Evolutionary conservation across 495 filamentous ascomycete species (phyloP).

Genomic region (Hyaloscypha finlandica): DNA sequence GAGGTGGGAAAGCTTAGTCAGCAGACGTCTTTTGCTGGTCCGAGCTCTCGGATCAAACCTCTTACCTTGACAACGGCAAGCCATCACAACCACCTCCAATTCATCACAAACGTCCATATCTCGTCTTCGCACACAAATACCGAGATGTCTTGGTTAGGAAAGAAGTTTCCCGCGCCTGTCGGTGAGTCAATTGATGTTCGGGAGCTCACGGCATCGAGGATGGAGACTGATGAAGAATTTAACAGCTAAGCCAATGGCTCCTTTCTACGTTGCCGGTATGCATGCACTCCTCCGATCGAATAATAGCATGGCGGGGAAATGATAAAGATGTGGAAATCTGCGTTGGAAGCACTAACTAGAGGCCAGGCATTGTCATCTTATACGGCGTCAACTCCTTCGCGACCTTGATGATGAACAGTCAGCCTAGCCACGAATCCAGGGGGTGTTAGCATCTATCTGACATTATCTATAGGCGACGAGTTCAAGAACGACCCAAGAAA

Average conservation of each 20-base stretch:
- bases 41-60: constrained; percentile 13
- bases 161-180: constrained; percentile 89
- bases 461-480: constrained; percentile 69
- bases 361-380: constrained; percentile 72
- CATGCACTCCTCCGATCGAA: constrained; percentile 6
- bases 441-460: constrained; percentile 20
- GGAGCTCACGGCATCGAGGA: constrained; percentile 16
- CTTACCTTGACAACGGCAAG: constrained; percentile 18
- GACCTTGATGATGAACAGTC: constrained; percentile 70
- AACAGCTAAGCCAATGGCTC: constrained; percentile 82
- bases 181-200: constrained; percentile 60
- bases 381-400: constrained; percentile 85
- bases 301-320: background rate
- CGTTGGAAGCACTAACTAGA: constrained; percentile 37
- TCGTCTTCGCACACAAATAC: constrained; percentile 18
- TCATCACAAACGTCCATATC: constrained; percentile 25
- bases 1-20: background rate
- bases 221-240: constrained; percentile 28
- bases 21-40: constrained; percentile 2
- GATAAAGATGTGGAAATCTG: background rate
- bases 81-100: constrained; percentile 22
- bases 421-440: constrained; percentile 39
- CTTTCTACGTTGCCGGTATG: constrained; percentile 95
- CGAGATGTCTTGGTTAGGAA: constrained; percentile 76
- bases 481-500: constrained; percentile 97